phyloP scores from a whole-genome alignment of 768 basidiomycete genomes.

The Tulasnella sp. region DNA sequence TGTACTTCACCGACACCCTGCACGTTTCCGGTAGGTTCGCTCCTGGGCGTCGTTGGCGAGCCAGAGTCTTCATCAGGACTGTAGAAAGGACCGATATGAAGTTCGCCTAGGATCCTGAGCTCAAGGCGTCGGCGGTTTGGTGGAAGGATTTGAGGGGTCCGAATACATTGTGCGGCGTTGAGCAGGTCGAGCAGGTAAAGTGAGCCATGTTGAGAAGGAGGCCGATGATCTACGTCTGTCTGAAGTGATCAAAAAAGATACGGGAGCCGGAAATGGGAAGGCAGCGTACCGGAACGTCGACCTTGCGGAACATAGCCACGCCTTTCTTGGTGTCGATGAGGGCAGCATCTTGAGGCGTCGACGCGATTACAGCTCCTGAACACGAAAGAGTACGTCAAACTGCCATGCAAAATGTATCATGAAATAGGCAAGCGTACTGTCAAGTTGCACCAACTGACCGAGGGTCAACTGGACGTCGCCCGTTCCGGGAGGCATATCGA shows the following conservation, averaged over 20 bases:
- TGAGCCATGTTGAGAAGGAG: constrained; percentile 82
- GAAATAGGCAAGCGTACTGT: constrained; percentile 46
- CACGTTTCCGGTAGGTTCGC: too few relatives aligned
- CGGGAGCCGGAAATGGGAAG: background rate
- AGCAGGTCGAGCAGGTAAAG: constrained; percentile 69
- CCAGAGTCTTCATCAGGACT: constrained; percentile 68
- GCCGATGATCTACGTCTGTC: constrained; percentile 62
- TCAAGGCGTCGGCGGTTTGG: constrained; percentile 45
- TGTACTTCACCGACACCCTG: constrained; percentile 28
- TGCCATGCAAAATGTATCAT: background rate
- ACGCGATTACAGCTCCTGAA: constrained; percentile 86
- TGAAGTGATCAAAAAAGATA: background rate
- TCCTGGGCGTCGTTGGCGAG: constrained; percentile 32
- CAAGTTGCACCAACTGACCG: constrained; percentile 74
- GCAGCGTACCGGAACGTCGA: constrained; percentile 68
- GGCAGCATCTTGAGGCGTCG: constrained; percentile 91
- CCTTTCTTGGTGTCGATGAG: constrained; percentile 88
- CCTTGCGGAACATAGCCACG: constrained; percentile 83
- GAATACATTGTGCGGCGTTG: constrained; percentile 54
- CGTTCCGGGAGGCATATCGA: constrained; percentile 97
- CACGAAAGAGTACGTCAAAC: background rate
- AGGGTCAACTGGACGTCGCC: constrained; percentile 91
- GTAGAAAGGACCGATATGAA: constrained; percentile 71
- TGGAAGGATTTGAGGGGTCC: constrained; percentile 62
- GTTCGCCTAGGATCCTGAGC: constrained; percentile 66